A percentile compares a stretch with the other conserved stretches of the same genome.
Evolutionary conservation across 1,284 basidiomycete genomes (phyloP).

Genomic region (Apiotrichum akiyoshidainum): DNA sequence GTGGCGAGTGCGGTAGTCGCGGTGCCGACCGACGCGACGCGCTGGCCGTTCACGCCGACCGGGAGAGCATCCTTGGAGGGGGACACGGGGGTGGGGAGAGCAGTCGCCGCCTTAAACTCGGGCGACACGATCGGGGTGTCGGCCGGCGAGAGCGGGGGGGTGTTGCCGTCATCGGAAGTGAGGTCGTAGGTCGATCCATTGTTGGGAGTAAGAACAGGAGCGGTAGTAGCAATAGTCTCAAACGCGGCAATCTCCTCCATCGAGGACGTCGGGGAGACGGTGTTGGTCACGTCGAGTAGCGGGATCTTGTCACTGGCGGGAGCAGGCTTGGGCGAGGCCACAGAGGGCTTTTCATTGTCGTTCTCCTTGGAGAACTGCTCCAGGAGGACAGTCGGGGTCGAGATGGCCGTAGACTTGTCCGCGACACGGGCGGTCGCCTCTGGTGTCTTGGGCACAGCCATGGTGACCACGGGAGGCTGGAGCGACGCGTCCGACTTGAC

Average conservation of each 20-base stretch:
- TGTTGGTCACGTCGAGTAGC: background rate
- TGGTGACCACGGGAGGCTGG: background rate
- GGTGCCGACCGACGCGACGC: background rate
- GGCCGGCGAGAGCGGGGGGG: background rate
- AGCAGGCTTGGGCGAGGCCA: too few species aligned
- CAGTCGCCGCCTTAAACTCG: slow-evolving; percentile 4
- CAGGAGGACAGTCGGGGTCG: background rate
- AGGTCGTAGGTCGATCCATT: background rate
- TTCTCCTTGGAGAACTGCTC: background rate
- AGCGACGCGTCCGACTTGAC: background rate
- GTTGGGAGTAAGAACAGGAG: background rate
- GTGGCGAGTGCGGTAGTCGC: background rate
- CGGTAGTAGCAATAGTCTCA: background rate
- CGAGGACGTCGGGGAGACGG: background rate
- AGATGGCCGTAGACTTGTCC: background rate
- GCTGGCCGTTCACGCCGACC: background rate
- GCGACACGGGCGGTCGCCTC: background rate
- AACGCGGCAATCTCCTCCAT: background rate
- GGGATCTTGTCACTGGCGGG: background rate
- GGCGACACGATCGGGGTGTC: slow-evolving; percentile 2
- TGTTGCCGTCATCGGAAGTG: background rate
- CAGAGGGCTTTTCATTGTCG: background rate
- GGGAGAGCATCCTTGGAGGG: background rate
- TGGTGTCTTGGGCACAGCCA: background rate
- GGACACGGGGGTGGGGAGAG: background rate